phyloP scores from a whole-genome alignment of 116 monocot genomes.

The Zostera marina region DNA sequence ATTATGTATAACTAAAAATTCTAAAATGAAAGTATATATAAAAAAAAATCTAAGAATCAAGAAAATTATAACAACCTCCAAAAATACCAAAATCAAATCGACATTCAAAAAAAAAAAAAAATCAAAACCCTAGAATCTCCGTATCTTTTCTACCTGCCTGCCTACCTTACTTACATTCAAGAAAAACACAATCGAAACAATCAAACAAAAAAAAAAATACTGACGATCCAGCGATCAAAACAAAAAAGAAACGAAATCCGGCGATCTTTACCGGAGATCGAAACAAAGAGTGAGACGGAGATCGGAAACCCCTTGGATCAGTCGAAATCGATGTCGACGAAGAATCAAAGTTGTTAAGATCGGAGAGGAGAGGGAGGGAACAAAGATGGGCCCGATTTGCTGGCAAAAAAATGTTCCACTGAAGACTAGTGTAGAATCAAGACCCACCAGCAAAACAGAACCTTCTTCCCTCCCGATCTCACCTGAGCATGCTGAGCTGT shows the following conservation, averaged over 20 bases:
- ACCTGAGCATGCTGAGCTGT: too few species aligned
- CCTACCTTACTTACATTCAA: not conserved
- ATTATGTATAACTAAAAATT: not conserved
- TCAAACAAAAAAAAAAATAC: not conserved
- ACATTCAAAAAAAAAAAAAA: not conserved
- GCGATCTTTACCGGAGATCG: not conserved
- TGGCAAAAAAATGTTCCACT: too few species aligned
- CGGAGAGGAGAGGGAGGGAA: too few species aligned
- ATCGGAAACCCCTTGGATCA: not conserved
- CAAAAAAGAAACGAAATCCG: too few species aligned
- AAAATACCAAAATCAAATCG: not conserved
- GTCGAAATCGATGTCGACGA: not conserved
- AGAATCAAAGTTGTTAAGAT: not conserved
- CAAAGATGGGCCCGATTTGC: too few species aligned
- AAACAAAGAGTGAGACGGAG: constrained; percentile 2
- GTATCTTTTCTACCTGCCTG: not conserved
- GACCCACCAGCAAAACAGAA: too few species aligned
- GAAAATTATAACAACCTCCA: not conserved
- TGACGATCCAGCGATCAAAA: not conserved
- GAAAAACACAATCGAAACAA: not conserved
- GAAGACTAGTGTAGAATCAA: too few species aligned
- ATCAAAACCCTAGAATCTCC: not conserved
- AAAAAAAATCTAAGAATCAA: not conserved
- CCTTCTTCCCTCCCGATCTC: too few species aligned
- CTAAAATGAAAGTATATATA: not conserved